Percentiles rank a stretch among this genome's conserved stretches.
These are phyloP conservation scores for Scheffersomyces lignosus DNA, from an alignment of 805 yeast species.

Conservation along the genomic window DNA sequence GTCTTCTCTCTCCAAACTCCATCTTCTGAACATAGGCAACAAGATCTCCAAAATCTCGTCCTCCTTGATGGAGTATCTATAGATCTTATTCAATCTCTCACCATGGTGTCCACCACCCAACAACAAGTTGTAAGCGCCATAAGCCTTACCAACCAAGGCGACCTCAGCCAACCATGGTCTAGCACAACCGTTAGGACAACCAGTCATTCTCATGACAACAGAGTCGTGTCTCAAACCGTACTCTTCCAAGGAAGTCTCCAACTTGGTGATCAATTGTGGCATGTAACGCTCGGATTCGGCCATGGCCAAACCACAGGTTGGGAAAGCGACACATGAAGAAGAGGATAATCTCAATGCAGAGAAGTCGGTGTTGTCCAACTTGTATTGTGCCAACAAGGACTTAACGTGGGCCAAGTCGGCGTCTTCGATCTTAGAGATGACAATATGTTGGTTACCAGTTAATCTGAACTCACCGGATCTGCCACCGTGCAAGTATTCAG, in stretches of 20 bases:
- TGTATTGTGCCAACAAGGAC: slow-evolving; percentile 64
- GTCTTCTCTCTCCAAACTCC: slow-evolving; percentile 88
- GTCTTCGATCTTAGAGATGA: slow-evolving; percentile 72
- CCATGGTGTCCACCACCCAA: slow-evolving; percentile 97
- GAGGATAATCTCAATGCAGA: slow-evolving; percentile 86
- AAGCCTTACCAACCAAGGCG: slow-evolving; percentile 93
- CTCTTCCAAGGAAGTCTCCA: slow-evolving; percentile 87
- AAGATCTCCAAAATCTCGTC: slow-evolving; percentile 77
- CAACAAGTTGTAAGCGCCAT: slow-evolving; percentile 89
- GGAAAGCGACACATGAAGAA: slow-evolving; percentile 97
- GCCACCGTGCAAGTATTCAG: slow-evolving; percentile 58
- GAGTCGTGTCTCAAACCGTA: slow-evolving; percentile 93
- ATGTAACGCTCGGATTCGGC: slow-evolving; percentile 95
- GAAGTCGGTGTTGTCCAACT: slow-evolving; percentile 79
- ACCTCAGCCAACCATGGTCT: slow-evolving; percentile 98
- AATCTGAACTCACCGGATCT: slow-evolving; percentile 81
- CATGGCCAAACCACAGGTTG: slow-evolving; percentile 98
- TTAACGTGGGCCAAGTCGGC: slow-evolving; percentile 64
- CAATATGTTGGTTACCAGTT: slow-evolving; percentile 93
- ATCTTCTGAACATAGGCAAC: slow-evolving; percentile 86
- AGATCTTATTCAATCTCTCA: slow-evolving; percentile 86
- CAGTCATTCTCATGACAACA: slow-evolving; percentile 96
- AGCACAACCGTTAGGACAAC: slow-evolving; percentile 98
- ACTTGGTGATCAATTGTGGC: slow-evolving; percentile 76
- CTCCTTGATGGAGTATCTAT: slow-evolving; percentile 84